Evolutionary conservation across 257 asterid species (phyloP).

Genomic region (Vinca minor): DNA sequence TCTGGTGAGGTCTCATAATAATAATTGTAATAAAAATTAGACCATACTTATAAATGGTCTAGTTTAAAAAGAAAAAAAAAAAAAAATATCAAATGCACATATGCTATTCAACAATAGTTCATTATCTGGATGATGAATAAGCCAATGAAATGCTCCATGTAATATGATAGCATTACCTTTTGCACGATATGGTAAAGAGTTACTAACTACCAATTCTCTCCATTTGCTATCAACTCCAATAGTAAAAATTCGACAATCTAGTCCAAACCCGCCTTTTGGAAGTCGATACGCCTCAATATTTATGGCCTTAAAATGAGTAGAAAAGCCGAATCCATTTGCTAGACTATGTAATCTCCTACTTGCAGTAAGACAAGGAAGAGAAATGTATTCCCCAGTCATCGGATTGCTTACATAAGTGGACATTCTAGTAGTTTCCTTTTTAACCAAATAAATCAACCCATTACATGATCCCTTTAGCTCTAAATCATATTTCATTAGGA

Average conservation of each 20-base stretch:
- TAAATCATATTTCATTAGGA: background rate
- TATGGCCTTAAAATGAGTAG: background rate
- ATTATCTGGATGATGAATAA: no score
- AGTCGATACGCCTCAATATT: background rate
- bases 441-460: background rate
- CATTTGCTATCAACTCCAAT: background rate
- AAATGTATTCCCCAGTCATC: background rate
- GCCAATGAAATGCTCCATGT: background rate
- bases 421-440: background rate
- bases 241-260: background rate
- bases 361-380: background rate
- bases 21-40: no score
- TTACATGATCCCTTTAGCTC: background rate
- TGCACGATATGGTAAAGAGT: no score
- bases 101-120: no score
- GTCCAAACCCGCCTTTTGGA: background rate
- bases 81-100: no score
- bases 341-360: background rate
- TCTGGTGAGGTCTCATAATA: no score
- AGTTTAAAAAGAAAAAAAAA: no score
- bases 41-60: no score
- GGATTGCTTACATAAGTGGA: background rate
- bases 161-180: no score
- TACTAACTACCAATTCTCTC: background rate
- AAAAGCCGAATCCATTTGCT: background rate